Evolutionary conservation across 2,329 filamentous ascomycete species (phyloP), one percentile per base, ranked within the genome.

Genomic region (Penicillium sp.): DNA sequence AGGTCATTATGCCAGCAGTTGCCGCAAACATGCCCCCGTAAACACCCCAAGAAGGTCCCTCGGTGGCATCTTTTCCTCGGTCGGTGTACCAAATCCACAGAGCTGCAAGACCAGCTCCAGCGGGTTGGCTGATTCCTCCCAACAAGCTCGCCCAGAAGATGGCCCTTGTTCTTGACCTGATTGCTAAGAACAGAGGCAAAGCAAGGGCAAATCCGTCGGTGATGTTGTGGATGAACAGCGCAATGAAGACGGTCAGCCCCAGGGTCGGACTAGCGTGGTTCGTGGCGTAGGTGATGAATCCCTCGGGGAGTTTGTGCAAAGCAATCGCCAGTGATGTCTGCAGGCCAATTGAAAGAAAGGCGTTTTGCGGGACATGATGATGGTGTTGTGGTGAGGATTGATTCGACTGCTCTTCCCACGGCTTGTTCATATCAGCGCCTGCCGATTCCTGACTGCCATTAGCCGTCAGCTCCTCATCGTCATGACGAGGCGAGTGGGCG

Each of bases 161-260:
- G 18, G 94, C 93, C 65, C 86, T 88, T 68, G 84, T 77, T 47
- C 91, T 87, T 58, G 86, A 93, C 60, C 87, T 83, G 30, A 97
- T 83, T 1, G 94, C 94, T 66, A 99, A 89, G 73, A 96, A 99
- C 0, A 99, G 80, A 0, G 94, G 94, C 0, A 99, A 77, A 0
- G 91, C 91, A 82, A 99, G 88, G 60, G 92, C 90, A 69, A 97
- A 97, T 1, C 94, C 94, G 76, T 99, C 94, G 26, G 91, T 92
- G 66, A 99, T 96, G 75, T 97, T 99, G 80, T 99, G 94, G 58
- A 99, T 93, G 69, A 96, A 96, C 7, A 99, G 82, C 0, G 94
- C 93, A 72, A 97, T 83, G 75, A 99, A 99, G 55, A 99, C 91
- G 52, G 90, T 89, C 72, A 96, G 85, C 20, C 94, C 94, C 0